Percentiles rank a stretch among this genome's conserved stretches.
Conservation (phyloP, 371 early-diverging fungal species). For the Apophysomyces ossiformis region DNA sequence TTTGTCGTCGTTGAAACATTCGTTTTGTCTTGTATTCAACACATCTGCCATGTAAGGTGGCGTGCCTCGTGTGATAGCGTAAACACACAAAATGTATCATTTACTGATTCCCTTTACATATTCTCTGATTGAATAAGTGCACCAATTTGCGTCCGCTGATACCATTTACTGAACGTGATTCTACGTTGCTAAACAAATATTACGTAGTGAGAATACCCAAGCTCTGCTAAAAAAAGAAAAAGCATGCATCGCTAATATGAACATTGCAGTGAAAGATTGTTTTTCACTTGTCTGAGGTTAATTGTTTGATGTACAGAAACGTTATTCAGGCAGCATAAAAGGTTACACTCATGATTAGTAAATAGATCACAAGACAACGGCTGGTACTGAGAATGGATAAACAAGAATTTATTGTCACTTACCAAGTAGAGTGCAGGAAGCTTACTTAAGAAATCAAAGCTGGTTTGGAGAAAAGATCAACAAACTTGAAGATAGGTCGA, state of each 20-base stretch:
- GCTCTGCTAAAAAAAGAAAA: not conserved
- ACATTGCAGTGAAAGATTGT: not conserved
- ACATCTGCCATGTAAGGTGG: not conserved
- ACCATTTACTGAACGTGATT: too few relatives aligned
- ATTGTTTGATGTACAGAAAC: too few relatives aligned
- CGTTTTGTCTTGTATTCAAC: not conserved
- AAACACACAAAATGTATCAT: not conserved
- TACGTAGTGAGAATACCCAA: not conserved
- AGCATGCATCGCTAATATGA: not conserved
- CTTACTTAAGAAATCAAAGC: too few relatives aligned
- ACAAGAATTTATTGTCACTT: too few relatives aligned
- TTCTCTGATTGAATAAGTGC: constrained; percentile 5
- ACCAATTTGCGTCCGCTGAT: not conserved
- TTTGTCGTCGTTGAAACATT: not conserved
- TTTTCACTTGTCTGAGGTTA: not conserved
- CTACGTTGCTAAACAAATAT: too few relatives aligned
- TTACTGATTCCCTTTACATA: not conserved
- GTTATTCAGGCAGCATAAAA: too few relatives aligned
- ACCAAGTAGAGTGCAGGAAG: too few relatives aligned
- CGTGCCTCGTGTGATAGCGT: not conserved
- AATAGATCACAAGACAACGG: too few relatives aligned
- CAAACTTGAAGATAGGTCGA: too few relatives aligned
- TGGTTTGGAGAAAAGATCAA: too few relatives aligned
- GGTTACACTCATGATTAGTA: too few relatives aligned
- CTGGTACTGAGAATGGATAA: too few relatives aligned